Evolutionary conservation across 331 rosid species (phyloP), one percentile per base, ranked within the genome.

Genomic region (Dryas integrifolia): DNA sequence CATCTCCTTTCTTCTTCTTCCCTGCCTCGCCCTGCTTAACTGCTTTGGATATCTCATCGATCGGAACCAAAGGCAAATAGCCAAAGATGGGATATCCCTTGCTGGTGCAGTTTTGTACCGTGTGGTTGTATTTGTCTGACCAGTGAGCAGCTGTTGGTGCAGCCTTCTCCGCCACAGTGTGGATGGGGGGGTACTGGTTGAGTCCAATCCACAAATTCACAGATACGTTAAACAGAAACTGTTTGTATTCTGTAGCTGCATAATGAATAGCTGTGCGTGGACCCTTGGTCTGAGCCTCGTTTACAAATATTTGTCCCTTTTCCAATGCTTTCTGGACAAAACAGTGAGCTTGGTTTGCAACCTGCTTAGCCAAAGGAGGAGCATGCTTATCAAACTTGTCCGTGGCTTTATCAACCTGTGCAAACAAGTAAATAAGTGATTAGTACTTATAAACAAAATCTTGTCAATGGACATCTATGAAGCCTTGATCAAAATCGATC

Each of bases 41-140:
- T 7, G 86, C 82, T 75, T 75, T 67, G 3, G 88, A 80, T 62
- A 89, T 69, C 59, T 77, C 86, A 13, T 89, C 82, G 10, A 85
- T 21, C 38, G 98, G 98, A 76, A 87, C 86, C 38, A 82, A 71
- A 68, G 96, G 96, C 24, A 87, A 76, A 80, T 82, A 84, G 4
- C 86, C 84, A 45, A 82, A 75, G 0, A 83, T n/a, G n/a, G 84
- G 8, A 52, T 85, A 89, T 15, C 87, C 93, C 76, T 85, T 93
- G 58, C 46, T 69, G 26, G 82, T 64, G 85, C 86, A 24, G 35
- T 26, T 69, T 75, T 77, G 84, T 10, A 87, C 87, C 58, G 56
- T 39, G 15, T 68, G 67, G 84, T 93, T 90, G 78, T 93, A 90
- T 58, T 80, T 87, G 65, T 82, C 82, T 15, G 80, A 67, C 77